A percentile compares a stretch with the other conserved stretches of the same genome.
These are phyloP conservation scores for Sporisorium sorghi DNA, from an alignment of 1,284 basidiomycete species.

Conservation along the genomic window DNA sequence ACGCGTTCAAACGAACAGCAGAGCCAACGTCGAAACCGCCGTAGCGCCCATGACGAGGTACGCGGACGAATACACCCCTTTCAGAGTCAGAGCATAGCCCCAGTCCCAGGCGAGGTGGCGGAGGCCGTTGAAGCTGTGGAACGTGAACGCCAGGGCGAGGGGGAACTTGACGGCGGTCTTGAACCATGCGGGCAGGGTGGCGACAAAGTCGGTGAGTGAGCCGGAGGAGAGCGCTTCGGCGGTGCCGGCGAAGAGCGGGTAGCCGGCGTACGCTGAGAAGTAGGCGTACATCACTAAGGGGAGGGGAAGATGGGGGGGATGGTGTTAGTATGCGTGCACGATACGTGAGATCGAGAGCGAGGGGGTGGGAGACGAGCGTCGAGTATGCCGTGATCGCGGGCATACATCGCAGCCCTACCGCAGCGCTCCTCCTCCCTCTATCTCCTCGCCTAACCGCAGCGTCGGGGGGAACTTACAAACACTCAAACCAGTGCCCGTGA, in stretches of 20 bases:
- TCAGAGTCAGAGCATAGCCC: constrained; percentile 73
- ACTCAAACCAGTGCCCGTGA: constrained; percentile 80
- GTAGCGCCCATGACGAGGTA: constrained; percentile 63
- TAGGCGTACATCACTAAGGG: constrained; percentile 85
- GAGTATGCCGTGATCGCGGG: too few species aligned
- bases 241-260: constrained; percentile 77
- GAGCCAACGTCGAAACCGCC: constrained; percentile 49
- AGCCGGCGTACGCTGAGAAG: constrained; percentile 85
- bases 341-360: too few species aligned
- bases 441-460: too few species aligned
- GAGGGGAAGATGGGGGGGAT: too few species aligned
- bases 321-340: neutral
- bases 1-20: constrained; percentile 49
- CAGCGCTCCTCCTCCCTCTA: too few species aligned
- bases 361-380: too few species aligned
- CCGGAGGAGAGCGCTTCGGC: constrained; percentile 77
- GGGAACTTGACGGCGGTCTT: constrained; percentile 63
- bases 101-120: constrained; percentile 92
- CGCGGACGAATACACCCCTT: constrained; percentile 59
- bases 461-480: constrained; percentile 41
- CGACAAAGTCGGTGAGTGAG: constrained; percentile 80
- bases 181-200: constrained; percentile 71
- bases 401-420: too few species aligned
- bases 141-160: constrained; percentile 70
- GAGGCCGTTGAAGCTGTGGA: constrained; percentile 90